A percentile compares a stretch with the other conserved stretches of the same genome.
Evolutionary conservation across 352 stramenopile genomes (phyloP).

Genomic region (Globisporangium perplexum): DNA sequence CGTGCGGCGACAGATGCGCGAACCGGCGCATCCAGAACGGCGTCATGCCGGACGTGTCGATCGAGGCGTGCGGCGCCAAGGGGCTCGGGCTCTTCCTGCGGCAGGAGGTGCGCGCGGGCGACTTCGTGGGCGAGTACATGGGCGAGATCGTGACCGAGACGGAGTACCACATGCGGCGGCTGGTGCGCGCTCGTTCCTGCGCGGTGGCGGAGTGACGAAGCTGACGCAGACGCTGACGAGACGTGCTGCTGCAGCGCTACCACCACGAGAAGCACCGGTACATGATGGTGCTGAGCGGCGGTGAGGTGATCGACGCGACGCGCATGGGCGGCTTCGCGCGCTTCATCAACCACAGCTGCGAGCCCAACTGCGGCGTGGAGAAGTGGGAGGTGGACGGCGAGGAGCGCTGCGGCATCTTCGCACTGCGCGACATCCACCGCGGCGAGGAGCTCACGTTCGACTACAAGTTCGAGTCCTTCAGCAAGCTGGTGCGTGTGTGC

Average conservation of each 20-base stretch:
- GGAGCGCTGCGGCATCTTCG: constrained; percentile 95
- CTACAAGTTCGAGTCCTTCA: constrained; percentile 90
- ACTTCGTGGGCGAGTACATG: constrained; percentile 81
- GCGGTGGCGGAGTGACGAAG: too few relatives aligned
- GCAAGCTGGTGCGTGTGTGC: constrained; percentile 28
- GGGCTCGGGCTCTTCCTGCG: constrained; percentile 46
- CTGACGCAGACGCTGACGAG: neutral
- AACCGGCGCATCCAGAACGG: constrained; percentile 76
- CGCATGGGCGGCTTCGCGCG: constrained; percentile 88
- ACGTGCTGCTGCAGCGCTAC: constrained; percentile 41
- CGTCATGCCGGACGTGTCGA: constrained; percentile 38
- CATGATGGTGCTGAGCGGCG: constrained; percentile 82
- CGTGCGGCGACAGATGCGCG: constrained; percentile 55
- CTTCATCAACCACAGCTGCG: constrained; percentile 96
- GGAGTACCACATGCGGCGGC: constrained; percentile 70
- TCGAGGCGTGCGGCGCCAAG: constrained; percentile 58
- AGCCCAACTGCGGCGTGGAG: constrained; percentile 92
- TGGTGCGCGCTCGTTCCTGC: constrained; percentile 28
- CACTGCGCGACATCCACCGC: constrained; percentile 77
- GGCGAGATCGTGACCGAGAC: constrained; percentile 82
- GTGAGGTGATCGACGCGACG: constrained; percentile 86
- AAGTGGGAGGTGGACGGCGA: constrained; percentile 92
- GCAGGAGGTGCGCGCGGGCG: constrained; percentile 44
- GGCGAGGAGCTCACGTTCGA: constrained; percentile 94
- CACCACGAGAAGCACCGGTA: constrained; percentile 83